These are phyloP conservation scores for Calonectria naviculata DNA, from an alignment of 2,329 filamentous ascomycete species.

Conservation along the genomic window DNA sequence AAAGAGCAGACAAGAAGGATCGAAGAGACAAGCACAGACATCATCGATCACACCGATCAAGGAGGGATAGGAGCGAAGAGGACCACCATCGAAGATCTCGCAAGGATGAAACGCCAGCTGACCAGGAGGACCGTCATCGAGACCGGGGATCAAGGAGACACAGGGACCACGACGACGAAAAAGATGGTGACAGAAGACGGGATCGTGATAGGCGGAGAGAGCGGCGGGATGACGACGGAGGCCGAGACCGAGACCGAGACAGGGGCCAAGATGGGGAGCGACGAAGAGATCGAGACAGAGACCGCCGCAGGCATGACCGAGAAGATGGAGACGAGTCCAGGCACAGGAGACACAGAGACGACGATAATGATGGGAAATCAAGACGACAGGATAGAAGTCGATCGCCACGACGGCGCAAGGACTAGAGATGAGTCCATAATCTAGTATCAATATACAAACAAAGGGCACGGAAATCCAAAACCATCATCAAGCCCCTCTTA, in stretches of 20 bases:
- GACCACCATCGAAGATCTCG: constrained; percentile 47
- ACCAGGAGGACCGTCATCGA: constrained; percentile 39
- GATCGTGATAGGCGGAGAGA: constrained; percentile 33
- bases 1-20: constrained; percentile 61
- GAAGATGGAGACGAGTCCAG: constrained; percentile 44
- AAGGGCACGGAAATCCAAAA: constrained; percentile 20
- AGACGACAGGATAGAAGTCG: constrained; percentile 54
- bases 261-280: constrained; percentile 35
- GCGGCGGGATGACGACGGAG: constrained; percentile 36
- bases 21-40: constrained; percentile 60
- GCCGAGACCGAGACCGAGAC: constrained; percentile 37
- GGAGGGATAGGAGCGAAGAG: constrained; percentile 45
- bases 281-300: constrained; percentile 34
- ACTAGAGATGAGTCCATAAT: constrained; percentile 38
- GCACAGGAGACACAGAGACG: constrained; percentile 41
- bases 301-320: constrained; percentile 41
- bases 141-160: constrained; percentile 44
- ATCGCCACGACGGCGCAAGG: constrained; percentile 50
- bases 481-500: constrained; percentile 23
- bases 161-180: constrained; percentile 43
- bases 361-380: constrained; percentile 38
- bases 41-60: constrained; percentile 58
- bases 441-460: constrained; percentile 28
- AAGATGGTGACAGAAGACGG: constrained; percentile 40
- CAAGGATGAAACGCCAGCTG: constrained; percentile 49